These are phyloP conservation scores for Microdochium bolleyi DNA, from an alignment of 2,329 filamentous ascomycete species.

Conservation along the genomic window DNA sequence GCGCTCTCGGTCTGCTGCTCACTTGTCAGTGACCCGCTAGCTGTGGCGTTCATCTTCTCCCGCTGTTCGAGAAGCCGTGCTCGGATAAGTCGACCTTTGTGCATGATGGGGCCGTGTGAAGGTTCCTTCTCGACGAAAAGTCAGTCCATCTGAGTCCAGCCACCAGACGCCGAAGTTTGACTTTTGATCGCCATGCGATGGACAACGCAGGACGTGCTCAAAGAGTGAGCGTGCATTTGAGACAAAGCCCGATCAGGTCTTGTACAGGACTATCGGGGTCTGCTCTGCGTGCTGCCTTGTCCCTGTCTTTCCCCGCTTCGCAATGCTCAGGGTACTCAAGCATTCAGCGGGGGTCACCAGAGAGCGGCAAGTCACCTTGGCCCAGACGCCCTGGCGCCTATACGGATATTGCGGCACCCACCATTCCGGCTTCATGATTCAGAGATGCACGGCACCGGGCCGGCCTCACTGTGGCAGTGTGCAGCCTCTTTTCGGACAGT, in stretches of 20 bases:
- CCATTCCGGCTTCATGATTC: too few relatives aligned
- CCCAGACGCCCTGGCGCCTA: not conserved
- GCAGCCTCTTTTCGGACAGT: too few relatives aligned
- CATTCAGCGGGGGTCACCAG: not conserved
- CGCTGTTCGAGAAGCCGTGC: not conserved
- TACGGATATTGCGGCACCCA: not conserved
- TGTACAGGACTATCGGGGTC: not conserved
- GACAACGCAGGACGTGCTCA: too few relatives aligned
- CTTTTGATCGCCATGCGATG: too few relatives aligned
- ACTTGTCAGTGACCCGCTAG: not conserved
- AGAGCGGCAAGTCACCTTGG: not conserved
- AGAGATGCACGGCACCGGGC: too few relatives aligned
- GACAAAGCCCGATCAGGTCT: not conserved
- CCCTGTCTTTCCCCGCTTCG: not conserved
- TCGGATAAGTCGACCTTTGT: not conserved
- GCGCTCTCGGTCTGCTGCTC: not conserved
- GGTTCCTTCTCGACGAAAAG: too few relatives aligned
- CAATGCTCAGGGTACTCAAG: not conserved
- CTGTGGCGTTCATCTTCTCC: not conserved
- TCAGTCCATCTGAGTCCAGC: too few relatives aligned
- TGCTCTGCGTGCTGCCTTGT: not conserved
- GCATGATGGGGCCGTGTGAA: too few relatives aligned
- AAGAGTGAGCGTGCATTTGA: not conserved
- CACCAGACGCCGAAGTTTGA: too few relatives aligned
- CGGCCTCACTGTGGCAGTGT: too few relatives aligned